Conservation (phyloP, 805 yeast species). For the Candida tallmaniae region DNA sequence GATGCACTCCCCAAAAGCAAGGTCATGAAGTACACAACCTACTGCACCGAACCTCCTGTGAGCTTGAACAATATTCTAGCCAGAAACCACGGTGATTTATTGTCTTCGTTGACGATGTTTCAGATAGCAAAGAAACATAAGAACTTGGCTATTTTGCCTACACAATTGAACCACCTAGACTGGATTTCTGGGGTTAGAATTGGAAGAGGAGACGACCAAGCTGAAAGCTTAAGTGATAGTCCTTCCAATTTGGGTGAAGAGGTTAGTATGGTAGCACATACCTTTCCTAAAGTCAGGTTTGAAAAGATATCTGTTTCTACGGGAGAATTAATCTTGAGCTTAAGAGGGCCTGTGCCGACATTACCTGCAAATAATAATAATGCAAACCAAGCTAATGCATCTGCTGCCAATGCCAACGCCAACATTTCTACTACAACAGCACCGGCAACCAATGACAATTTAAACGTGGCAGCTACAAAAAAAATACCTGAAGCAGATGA, state of each 20-base stretch:
- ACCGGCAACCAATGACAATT: background rate
- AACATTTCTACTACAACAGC: constrained; percentile 1
- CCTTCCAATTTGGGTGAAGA: constrained; percentile 84
- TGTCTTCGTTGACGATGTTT: constrained; percentile 34
- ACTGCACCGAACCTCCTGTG: constrained; percentile 33
- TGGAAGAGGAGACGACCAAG: constrained; percentile 44
- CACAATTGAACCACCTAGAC: constrained; percentile 61
- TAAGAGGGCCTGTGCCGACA: constrained; percentile 53
- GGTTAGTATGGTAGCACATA: constrained; percentile 80
- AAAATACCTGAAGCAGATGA: background rate
- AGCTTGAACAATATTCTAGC: constrained; percentile 27
- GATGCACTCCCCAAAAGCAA: constrained; percentile 1
- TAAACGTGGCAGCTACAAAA: background rate
- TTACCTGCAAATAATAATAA: background rate
- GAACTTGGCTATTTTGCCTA: constrained; percentile 7
- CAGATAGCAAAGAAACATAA: constrained; percentile 32
- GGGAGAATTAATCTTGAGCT: constrained; percentile 70
- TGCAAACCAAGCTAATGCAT: background rate
- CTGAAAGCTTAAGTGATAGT: constrained; percentile 17
- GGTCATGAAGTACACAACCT: constrained; percentile 25
- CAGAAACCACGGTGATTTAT: constrained; percentile 28
- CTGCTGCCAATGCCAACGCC: background rate
- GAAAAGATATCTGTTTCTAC: constrained; percentile 87
- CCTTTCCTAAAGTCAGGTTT: constrained; percentile 80
- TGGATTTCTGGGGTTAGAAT: constrained; percentile 94